Evolutionary conservation across 2,329 filamentous ascomycete genomes (phyloP).

Genomic region (Didymella segeticola): DNA sequence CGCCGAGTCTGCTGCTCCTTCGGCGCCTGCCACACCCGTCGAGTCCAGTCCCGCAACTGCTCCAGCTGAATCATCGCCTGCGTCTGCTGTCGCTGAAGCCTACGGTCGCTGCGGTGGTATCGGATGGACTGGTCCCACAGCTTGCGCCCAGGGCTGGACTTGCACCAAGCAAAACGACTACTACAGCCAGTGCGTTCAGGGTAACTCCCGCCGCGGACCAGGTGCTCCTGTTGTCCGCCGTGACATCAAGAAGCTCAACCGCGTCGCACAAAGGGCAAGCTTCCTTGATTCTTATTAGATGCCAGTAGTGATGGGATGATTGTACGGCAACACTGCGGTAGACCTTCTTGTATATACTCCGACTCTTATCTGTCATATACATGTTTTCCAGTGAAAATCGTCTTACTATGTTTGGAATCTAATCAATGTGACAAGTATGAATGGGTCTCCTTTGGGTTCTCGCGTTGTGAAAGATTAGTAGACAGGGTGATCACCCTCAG

Average conservation of each 20-base stretch:
- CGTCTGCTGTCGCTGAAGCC: slow-evolving; percentile 9
- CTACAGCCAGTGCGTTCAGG: slow-evolving; percentile 51
- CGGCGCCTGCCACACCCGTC: slow-evolving; percentile 11
- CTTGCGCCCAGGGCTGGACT: slow-evolving; percentile 48
- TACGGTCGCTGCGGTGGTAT: slow-evolving; percentile 56
- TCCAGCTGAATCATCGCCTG: slow-evolving; percentile 6
- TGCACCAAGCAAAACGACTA: slow-evolving; percentile 52
- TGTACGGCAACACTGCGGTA: neutral
- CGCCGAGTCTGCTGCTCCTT: slow-evolving; percentile 10
- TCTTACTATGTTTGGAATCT: too few relatives aligned
- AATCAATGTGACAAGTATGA: too few relatives aligned
- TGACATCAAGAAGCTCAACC: slow-evolving; percentile 15
- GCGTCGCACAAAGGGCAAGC: slow-evolving; percentile 4
- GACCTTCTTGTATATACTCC: slow-evolving; percentile 11
- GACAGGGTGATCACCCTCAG: too few relatives aligned
- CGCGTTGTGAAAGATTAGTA: too few relatives aligned
- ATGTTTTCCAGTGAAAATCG: too few relatives aligned
- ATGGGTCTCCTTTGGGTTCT: too few relatives aligned
- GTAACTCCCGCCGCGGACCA: slow-evolving; percentile 6
- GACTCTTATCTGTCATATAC: neutral
- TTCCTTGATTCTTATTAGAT: slow-evolving; percentile 1
- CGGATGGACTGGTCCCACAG: slow-evolving; percentile 48
- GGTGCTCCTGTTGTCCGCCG: slow-evolving; percentile 7
- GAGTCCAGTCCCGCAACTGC: slow-evolving; percentile 2
- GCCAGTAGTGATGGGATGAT: neutral